Conservation (phyloP, 768 basidiomycete species). For the Crucibulum laeve region DNA sequence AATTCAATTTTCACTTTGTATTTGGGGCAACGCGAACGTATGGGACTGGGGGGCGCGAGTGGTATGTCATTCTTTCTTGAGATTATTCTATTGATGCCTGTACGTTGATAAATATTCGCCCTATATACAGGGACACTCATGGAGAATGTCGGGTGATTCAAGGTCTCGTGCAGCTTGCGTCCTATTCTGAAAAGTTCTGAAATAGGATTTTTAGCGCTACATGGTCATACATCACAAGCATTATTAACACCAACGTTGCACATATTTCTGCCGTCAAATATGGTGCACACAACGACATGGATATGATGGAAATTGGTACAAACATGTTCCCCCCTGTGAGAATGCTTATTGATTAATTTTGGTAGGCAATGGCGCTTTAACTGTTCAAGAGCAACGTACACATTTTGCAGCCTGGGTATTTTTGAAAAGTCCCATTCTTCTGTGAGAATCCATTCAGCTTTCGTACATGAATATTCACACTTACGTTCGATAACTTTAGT, state of each 20-base stretch:
- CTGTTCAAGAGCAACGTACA: constrained; percentile 45
- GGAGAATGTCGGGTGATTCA: constrained; percentile 49
- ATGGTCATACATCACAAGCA: constrained; percentile 45
- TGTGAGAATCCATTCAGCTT: constrained; percentile 20
- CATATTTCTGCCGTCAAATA: constrained; percentile 40
- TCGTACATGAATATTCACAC: not conserved
- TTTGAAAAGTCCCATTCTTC: constrained; percentile 53
- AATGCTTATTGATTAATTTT: not conserved
- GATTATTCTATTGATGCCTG: not conserved
- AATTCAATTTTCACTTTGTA: constrained; percentile 46
- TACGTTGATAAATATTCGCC: not conserved
- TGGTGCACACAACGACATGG: constrained; percentile 53
- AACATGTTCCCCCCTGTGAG: no score
- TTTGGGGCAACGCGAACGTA: constrained; percentile 51
- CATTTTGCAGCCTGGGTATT: constrained; percentile 60
- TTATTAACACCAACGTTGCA: constrained; percentile 38
- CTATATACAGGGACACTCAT: constrained; percentile 40
- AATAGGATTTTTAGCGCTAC: constrained; percentile 24
- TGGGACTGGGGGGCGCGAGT: constrained; percentile 58
- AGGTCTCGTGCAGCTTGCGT: constrained; percentile 15
- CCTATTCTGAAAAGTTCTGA: no score
- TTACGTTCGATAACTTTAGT: constrained; percentile 10
- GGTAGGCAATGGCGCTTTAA: constrained; percentile 43
- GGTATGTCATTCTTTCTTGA: constrained; percentile 18
- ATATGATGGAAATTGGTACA: constrained; percentile 48